Base-by-base conservation (phyloP, 108 stramenopile species). In the Skeletonema tropicum region DNA sequence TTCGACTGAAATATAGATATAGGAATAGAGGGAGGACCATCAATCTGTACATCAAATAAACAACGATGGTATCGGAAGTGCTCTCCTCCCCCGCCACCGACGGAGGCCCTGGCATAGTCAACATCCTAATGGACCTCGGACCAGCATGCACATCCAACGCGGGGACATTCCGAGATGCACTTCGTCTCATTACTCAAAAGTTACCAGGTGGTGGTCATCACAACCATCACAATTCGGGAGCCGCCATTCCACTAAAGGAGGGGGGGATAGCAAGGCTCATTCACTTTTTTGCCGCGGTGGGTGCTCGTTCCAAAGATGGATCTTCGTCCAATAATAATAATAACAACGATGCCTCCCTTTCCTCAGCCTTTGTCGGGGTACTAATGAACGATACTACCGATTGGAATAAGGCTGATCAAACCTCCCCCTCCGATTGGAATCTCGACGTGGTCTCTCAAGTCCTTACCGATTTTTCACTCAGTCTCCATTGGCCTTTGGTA, bases 61-160 rank as follows among this genome's bases (percentile, higher is more conserved):
- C 1, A 31, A 58, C 7, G 35, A 62, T 62, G 61, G 32, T 9
- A 23, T 21, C 52, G 1, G 52, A 55, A 55, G n/a, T 23, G 31
- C 49, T 60, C 46, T 25, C 46, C 76, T 13, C 48, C 38, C 41
- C 35, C 10, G 19, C 42, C 64, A 38, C 49, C 35, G 87, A 81
- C 64, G 80, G 83, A 11, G 79, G 83, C 25, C 58, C 73, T 17
- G 84, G 83, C 46, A 76, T 94, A 29, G 68, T 94, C 36, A 87
- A 90, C 49, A 80, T 96, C 52, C 83, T 98, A 38, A 66, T 83
- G 14, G 98, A 97, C 41, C 75, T 97, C 15, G 97, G 97, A 21
- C 95, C 93, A 35, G 82, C 93, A 13, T 93, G 91, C 73, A 96
- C 97, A 14, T 83, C 84, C 31, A 76, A 68, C 64, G 76, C 80